Evolutionary conservation across 2,329 filamentous ascomycete genomes (phyloP), one percentile per base, ranked within the genome.

Genomic region (Penicillium brevicompactum): DNA sequence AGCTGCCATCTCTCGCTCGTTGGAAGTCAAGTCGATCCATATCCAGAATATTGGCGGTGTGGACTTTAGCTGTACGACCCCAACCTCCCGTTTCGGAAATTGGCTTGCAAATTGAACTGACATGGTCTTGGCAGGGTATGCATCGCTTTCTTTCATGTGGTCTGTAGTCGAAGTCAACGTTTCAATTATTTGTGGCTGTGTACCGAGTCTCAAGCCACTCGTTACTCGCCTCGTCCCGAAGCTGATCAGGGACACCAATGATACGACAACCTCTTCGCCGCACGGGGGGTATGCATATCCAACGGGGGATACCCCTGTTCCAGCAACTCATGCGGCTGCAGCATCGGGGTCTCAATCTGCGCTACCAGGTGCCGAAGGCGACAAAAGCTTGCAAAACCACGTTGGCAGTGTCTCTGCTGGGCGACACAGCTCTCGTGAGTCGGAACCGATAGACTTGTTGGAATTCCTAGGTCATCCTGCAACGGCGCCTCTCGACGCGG

Each of bases 141-240:
- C 90, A 0, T 91, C 90, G 0, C 76, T 92, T 5, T 90, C 91
- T 0, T 88, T 95, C 68, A 93, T 96, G 90, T 97, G 92, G 93
- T 93, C 90, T 14, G 89, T 88, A 11, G 86, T 97, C 51, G 92
- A 97, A 72, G 91, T 96, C 67, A 94, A 96, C 62, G 80, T 95
- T 1, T 92, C 91, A 16, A 92, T 97, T 64, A 88, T 92, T 60
- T 96, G 91, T 68, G 92, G 89, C 41, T 96, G 92, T 66, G 89
- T 97, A n/a, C 93, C 93, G 8, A 93, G 89, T 0, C 77, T 97
- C 58, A 97, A 97, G 70, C 92, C 93, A 1, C 78, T 97, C 6
- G 86, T 93, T 52, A 84, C 90, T 40, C 77, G 82, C 10, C 79
- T 86, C 53, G 63, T 85, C 32, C 84, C 84, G 5, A 78, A 77